Conservation (phyloP, 306 rosid genomes). For the Acacia melanoxylon region DNA sequence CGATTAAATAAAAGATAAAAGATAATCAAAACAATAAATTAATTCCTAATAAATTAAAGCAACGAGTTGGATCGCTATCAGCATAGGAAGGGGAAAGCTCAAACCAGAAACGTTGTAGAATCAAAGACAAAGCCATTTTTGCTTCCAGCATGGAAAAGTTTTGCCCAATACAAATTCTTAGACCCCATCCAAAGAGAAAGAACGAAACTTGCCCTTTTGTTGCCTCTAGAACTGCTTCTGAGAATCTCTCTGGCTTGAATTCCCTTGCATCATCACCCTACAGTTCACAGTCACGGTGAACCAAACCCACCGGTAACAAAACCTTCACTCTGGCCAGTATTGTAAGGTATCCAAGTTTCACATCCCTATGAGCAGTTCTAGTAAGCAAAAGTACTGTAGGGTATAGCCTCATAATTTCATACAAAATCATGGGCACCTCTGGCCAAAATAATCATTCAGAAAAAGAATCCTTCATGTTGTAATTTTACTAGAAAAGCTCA, state of each 20-base stretch:
- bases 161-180: slow-evolving; percentile 32
- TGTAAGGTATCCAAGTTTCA: neutral
- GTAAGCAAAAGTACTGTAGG: neutral
- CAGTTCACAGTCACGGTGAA: slow-evolving; percentile 23
- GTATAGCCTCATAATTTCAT: slow-evolving; percentile 23
- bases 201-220: slow-evolving; percentile 13
- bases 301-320: neutral
- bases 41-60: too few relatives aligned
- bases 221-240: slow-evolving; percentile 33
- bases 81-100: slow-evolving; percentile 40
- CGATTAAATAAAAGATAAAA: too few relatives aligned
- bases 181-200: slow-evolving; percentile 34
- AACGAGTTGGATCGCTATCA: too few relatives aligned
- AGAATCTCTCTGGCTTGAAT: slow-evolving; percentile 36
- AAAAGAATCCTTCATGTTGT: neutral
- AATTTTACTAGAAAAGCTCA: neutral
- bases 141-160: slow-evolving; percentile 38
- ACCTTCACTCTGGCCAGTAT: neutral
- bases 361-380: neutral
- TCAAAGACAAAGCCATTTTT: slow-evolving; percentile 38
- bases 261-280: slow-evolving; percentile 35
- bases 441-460: neutral
- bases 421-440: slow-evolving; percentile 26
- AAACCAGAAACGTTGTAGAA: slow-evolving; percentile 38
- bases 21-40: too few relatives aligned